These are phyloP conservation scores for Chionographis japonica DNA, from an alignment of 106 monocot genomes.

Conservation along the genomic window DNA sequence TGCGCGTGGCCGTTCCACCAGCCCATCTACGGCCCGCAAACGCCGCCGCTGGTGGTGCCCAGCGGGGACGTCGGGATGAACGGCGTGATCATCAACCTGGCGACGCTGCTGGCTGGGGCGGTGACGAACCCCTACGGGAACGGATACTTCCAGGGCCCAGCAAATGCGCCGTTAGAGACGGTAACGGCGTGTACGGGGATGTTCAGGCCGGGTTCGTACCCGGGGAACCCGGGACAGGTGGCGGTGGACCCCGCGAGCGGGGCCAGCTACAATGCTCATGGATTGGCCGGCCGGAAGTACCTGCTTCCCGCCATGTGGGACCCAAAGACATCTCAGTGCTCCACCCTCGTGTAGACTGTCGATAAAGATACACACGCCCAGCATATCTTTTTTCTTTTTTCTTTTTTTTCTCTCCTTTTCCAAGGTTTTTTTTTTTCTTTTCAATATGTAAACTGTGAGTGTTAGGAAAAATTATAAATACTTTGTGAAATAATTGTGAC, in stretches of 20 bases:
- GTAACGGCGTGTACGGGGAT: conserved; percentile 44
- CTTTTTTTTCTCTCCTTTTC: too few relatives aligned
- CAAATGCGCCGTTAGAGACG: conserved; percentile 42
- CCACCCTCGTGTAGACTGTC: conserved; percentile 36
- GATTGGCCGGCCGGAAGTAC: conserved; percentile 25
- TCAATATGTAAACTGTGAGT: too few relatives aligned
- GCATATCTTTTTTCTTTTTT: too few relatives aligned
- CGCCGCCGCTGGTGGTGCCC: conserved; percentile 9
- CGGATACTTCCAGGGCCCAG: background rate
- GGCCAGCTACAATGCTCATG: conserved; percentile 45
- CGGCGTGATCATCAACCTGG: conserved; percentile 7
- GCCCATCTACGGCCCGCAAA: conserved; percentile 27
- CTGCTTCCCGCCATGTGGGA: conserved; percentile 34
- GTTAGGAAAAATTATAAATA: too few relatives aligned
- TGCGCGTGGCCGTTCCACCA: conserved; percentile 68
- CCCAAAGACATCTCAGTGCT: conserved; percentile 26
- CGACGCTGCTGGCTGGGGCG: background rate
- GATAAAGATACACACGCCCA: too few relatives aligned
- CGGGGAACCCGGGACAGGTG: conserved; percentile 46
- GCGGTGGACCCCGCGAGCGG: conserved; percentile 30
- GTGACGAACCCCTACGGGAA: too few relatives aligned
- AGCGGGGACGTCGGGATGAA: conserved; percentile 1
- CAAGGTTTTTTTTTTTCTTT: too few relatives aligned
- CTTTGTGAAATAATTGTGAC: too few relatives aligned
- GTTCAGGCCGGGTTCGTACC: conserved; percentile 41